Percentiles rank a stretch among this genome's conserved stretches.
Evolutionary conservation across 306 rosid species (phyloP).

Genomic region (Mimosa pudica): DNA sequence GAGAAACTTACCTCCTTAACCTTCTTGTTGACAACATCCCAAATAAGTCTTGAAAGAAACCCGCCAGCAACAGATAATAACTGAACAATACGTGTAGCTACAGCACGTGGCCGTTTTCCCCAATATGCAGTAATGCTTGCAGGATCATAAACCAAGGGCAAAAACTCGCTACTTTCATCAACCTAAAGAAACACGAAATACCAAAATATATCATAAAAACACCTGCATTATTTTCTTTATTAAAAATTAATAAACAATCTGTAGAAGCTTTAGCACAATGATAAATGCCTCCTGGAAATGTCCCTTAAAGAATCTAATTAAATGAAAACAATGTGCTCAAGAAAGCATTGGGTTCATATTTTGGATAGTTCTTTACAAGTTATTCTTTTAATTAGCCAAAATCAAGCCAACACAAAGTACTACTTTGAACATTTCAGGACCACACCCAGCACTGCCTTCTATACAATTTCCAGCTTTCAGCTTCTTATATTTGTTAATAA

Average conservation of each 20-base stretch:
- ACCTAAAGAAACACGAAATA: conserved; percentile 51
- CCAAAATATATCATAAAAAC: conserved; percentile 11
- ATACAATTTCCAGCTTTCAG: background rate
- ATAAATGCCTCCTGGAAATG: background rate
- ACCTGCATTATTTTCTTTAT: background rate
- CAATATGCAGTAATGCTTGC: conserved; percentile 85
- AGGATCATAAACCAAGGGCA: conserved; percentile 92
- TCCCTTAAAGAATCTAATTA: background rate
- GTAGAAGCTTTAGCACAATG: background rate
- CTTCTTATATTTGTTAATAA: background rate
- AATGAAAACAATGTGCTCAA: background rate
- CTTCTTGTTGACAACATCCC: conserved; percentile 83
- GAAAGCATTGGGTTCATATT: background rate
- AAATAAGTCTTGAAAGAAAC: conserved; percentile 78
- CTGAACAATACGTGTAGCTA: conserved; percentile 83
- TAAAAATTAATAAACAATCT: conserved; percentile 1
- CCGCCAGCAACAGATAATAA: conserved; percentile 95
- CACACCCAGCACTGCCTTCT: background rate
- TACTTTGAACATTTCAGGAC: background rate
- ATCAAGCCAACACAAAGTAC: background rate
- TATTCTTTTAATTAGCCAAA: background rate
- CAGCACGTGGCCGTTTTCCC: conserved; percentile 96
- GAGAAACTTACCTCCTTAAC: conserved; percentile 70
- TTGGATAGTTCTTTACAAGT: background rate
- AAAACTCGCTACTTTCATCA: conserved; percentile 90